Evolutionary conservation across 148 eudicot species (phyloP).

Genomic region (Vaccinium vitisidaea): DNA sequence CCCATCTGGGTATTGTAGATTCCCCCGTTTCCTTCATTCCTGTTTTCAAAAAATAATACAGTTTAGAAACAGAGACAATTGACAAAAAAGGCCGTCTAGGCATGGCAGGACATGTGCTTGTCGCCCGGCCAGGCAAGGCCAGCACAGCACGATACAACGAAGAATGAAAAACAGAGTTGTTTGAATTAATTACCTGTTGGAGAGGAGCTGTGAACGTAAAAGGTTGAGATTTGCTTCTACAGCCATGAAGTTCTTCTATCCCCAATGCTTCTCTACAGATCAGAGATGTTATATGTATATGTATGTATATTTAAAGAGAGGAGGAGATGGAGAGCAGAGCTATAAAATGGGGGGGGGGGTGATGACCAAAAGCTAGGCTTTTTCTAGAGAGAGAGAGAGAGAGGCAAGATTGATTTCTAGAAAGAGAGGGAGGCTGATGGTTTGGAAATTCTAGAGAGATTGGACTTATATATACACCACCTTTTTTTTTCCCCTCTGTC

Average conservation of each 20-base stretch:
- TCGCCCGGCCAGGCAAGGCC: too few species aligned
- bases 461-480: background rate
- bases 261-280: background rate
- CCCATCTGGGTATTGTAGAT: constrained; percentile 8
- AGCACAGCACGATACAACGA: background rate
- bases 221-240: constrained; percentile 16
- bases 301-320: background rate
- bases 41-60: constrained; percentile 6
- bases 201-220: background rate
- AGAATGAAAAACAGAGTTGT: background rate
- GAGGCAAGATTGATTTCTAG: background rate
- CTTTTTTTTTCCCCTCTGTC: background rate
- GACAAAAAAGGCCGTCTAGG: background rate
- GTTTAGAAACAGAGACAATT: background rate
- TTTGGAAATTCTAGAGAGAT: background rate
- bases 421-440: background rate
- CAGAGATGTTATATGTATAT: background rate
- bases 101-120: too few species aligned
- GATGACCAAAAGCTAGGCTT: background rate
- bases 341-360: background rate
- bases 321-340: background rate
- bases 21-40: constrained; percentile 9
- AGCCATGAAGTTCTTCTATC: background rate
- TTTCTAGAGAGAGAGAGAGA: background rate
- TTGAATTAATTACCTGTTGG: background rate